Base-by-base conservation (phyloP, 2,329 filamentous ascomycete genomes). In the Onygenales sp. region DNA sequence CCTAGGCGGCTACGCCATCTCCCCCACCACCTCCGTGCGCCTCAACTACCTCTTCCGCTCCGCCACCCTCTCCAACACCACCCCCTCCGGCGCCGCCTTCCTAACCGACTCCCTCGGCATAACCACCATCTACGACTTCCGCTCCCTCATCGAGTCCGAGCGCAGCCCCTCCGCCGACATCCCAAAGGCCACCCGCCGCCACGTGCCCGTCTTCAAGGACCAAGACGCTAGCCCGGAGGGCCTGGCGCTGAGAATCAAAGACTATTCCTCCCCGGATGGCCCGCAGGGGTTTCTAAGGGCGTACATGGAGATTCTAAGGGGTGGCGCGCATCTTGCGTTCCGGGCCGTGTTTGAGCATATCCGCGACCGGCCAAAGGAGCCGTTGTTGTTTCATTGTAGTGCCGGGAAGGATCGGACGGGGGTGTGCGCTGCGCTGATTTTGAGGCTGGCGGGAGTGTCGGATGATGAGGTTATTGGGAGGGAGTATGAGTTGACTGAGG, bases 381-480 rank as follows among this genome's bases (percentile, higher is more conserved):
- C 83, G 7, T 68, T 85, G 8, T 72, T 89, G 6, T 72, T 89
- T 7, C 86, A 91, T 63, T 90, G 87, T 67, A 87, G 85, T 0
- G 85, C 84, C 0, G 87, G 87, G 10, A 91, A 91, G 68, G 87
- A 91, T 66, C 77, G 87, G 43, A 90, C 87, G 0, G 87, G 87
- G 2, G 77, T 90, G 4, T 70, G 89, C 44, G 79, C 81, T 48
- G 86, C 84, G 2, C 61, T 91, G 42, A 65, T 90, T 7, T 73
- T 89, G 41, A 70, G 78, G 31, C 73, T 89, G 32, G 82, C 82
- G 7, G 82, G 83, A 3, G 82, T 87, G 0, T 67, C 75, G 1
- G 76, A 82, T 58, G 72, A 79, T 36, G 64, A 69, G 3, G 76
- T 87, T n/a, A 84, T 83, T 50, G 57, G 57, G 10, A 17, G 48